phyloP scores from a whole-genome alignment of 2,329 filamentous ascomycete species.

The Pestalotiopsis sp. region DNA sequence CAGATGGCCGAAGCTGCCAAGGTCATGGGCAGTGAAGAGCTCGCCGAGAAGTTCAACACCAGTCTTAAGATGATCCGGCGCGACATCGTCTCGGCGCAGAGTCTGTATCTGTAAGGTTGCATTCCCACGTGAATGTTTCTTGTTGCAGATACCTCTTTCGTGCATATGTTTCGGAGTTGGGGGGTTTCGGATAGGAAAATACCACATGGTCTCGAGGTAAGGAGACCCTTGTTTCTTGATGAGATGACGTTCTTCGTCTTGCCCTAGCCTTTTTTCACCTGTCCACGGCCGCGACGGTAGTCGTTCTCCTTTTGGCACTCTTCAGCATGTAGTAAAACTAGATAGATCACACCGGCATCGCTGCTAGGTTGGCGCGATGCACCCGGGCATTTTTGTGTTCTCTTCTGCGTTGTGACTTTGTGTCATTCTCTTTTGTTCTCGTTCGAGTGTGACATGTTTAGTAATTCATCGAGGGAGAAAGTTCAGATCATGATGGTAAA shows the following conservation, averaged over 20 bases:
- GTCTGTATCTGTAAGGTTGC: slow-evolving; percentile 74
- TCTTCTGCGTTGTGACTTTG: neutral
- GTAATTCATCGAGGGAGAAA: too few relatives aligned
- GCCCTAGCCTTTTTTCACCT: neutral
- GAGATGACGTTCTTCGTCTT: neutral
- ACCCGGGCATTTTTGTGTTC: slow-evolving; percentile 4
- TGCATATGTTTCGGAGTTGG: slow-evolving; percentile 12
- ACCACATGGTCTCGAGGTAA: slow-evolving; percentile 11
- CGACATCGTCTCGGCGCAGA: slow-evolving; percentile 94
- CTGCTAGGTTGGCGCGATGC: slow-evolving; percentile 14
- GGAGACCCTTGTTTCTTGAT: neutral
- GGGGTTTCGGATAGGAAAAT: slow-evolving; percentile 5
- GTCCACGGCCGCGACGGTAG: neutral
- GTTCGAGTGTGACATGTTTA: neutral
- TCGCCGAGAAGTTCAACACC: slow-evolving; percentile 89
- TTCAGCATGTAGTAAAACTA: slow-evolving; percentile 10
- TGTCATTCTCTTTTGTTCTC: neutral
- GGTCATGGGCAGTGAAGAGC: slow-evolving; percentile 96
- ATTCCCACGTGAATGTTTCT: neutral
- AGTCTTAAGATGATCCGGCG: slow-evolving; percentile 83
- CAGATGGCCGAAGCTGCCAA: slow-evolving; percentile 96
- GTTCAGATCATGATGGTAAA: neutral
- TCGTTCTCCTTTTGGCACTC: neutral
- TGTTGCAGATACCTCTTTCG: neutral
- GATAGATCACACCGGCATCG: slow-evolving; percentile 14